Conservation (phyloP, 495 filamentous ascomycete species). For the Daldinia caldariorum region DNA sequence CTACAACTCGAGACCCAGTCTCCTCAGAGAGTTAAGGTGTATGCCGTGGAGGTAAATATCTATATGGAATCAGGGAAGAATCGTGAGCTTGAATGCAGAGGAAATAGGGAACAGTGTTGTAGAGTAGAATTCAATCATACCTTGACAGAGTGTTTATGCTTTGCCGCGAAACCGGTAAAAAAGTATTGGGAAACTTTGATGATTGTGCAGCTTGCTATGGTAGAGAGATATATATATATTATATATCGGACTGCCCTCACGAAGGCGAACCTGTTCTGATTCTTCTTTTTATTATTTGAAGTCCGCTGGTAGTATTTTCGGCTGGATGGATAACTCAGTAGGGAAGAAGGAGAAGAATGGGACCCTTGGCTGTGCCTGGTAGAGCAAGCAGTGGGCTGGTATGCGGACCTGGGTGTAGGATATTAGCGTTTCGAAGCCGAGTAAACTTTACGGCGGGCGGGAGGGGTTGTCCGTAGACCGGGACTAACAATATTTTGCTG, state of each 20-base stretch:
- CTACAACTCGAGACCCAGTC: constrained; percentile 7
- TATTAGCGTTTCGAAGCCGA: constrained; percentile 9
- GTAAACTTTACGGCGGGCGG: constrained; percentile 33
- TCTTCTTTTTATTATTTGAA: neutral
- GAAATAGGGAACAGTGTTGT: constrained; percentile 16
- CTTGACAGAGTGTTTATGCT: constrained; percentile 21
- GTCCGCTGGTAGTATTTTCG: neutral
- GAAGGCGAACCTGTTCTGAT: neutral
- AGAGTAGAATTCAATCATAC: constrained; percentile 22
- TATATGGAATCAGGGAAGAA: constrained; percentile 19
- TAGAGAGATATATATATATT: too few relatives aligned
- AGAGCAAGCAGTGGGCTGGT: neutral
- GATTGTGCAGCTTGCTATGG: neutral
- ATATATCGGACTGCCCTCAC: neutral
- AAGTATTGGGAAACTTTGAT: neutral
- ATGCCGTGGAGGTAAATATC: constrained; percentile 6
- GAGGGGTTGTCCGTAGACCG: constrained; percentile 6
- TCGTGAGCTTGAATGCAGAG: constrained; percentile 26
- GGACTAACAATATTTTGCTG: neutral
- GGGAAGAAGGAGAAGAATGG: neutral
- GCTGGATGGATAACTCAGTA: neutral
- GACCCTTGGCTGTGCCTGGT: neutral
- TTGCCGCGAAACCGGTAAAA: constrained; percentile 3
- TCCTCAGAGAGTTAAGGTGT: constrained; percentile 38
- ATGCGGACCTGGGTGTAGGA: constrained; percentile 6